Base-by-base conservation (phyloP, 345 rosid species). In the Aquilaria sinensis region DNA sequence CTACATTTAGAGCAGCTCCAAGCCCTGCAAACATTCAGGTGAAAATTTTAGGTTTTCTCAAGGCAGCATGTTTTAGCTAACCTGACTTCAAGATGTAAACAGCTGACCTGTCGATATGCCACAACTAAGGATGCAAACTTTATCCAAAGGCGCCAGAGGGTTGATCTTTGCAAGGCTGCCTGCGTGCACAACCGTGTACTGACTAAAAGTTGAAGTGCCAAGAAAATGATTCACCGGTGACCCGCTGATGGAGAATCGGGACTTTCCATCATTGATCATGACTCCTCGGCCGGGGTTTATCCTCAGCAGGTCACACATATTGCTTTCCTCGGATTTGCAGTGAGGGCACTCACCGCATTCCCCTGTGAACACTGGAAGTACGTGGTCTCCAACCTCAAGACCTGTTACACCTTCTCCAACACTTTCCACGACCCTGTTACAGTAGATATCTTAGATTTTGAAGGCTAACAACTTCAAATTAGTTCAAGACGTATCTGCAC, bases 341-440 rank as follows among this genome's bases (percentile, higher is more conserved):
- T 77, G 81, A 47, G 64, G 54, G 56, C 81, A 80, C 7, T 77
- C 71, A 37, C 65, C 61, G 51, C 84, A 80, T 47, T 80, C 84
- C 55, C 81, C 79, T 2, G 79, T 74, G 65, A 80, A 80, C 51
- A 80, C 77, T 1, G 84, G 81, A 41, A 80, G 84, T 6, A 80
- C 81, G 37, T 74, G 75, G 58, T 80, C 84, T 2, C 84, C 79
- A 0, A 73, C 75, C 2, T 74, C 49, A 10, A 80, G 77, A 10
- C 67, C 73, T 5, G 62, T 49, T 63, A 80, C 84, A 2, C 79
- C 84, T 32, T 69, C 77, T n/a, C 81, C 81, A 2, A 69, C 61
- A 9, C 77, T 80, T 51, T 80, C 77, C 10, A 77, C 81, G 58
- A 80, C 59, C 58, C 84, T 76, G 67, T 10, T 4, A 55, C 23